Percentiles rank a stretch among this genome's conserved stretches.
These are phyloP conservation scores for Hypomontagnella monticulosa DNA, from an alignment of 495 filamentous ascomycete genomes.

Conservation along the genomic window DNA sequence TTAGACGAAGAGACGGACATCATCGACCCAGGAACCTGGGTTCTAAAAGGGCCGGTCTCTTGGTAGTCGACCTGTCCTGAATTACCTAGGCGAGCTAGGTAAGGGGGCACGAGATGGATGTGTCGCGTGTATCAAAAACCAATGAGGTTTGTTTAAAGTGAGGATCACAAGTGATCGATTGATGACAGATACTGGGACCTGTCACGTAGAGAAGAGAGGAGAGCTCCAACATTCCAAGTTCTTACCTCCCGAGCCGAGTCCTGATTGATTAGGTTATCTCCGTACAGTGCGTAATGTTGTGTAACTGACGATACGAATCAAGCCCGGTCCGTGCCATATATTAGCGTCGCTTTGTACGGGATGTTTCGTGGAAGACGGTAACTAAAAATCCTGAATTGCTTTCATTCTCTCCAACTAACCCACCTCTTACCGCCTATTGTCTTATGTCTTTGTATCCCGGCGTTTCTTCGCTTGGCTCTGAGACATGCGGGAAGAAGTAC, in stretches of 20 bases:
- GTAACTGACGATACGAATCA: not conserved
- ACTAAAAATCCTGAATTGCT: constrained; percentile 1
- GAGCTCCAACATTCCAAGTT: too few relatives aligned
- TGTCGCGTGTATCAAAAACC: not conserved
- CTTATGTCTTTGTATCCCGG: too few relatives aligned
- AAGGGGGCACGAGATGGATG: constrained; percentile 2
- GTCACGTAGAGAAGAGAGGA: too few relatives aligned
- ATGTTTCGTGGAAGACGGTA: not conserved
- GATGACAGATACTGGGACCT: too few relatives aligned
- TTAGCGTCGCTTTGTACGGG: not conserved
- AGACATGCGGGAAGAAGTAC: too few relatives aligned
- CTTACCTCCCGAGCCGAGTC: too few relatives aligned
- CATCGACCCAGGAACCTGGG: constrained; percentile 6
- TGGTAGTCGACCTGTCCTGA: not conserved
- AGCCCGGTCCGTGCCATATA: not conserved
- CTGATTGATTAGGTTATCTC: not conserved
- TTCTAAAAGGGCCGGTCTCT: not conserved
- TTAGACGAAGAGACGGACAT: not conserved
- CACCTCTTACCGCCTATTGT: not conserved
- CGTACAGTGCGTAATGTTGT: constrained; percentile 8
- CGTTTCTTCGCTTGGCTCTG: too few relatives aligned
- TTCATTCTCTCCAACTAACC: not conserved
- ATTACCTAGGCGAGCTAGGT: not conserved
- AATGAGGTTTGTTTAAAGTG: not conserved
- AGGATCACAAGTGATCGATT: not conserved